A percentile compares a stretch with the other conserved stretches of the same genome.
Conservation (phyloP, 176 grass and related monocot species). For the Aegilops speltoides region DNA sequence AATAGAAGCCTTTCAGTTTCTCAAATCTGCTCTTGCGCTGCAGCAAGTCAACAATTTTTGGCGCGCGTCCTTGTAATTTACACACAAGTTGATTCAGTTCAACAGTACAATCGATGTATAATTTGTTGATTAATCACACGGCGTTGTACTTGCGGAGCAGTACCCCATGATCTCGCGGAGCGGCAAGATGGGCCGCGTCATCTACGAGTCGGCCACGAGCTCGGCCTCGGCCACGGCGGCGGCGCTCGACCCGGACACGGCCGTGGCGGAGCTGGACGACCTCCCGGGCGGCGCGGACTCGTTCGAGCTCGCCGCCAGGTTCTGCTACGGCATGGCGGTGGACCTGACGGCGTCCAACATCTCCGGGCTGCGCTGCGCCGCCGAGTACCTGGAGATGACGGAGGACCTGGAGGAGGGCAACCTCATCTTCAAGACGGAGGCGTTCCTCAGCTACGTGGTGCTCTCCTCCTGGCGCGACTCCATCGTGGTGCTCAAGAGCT, state of each 20-base stretch:
- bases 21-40: background rate
- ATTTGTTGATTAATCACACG: background rate
- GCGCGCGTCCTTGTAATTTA: background rate
- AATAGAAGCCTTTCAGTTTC: background rate
- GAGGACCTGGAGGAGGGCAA: constrained; percentile 99
- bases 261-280: constrained; percentile 56
- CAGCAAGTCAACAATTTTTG: background rate
- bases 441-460: constrained; percentile 97
- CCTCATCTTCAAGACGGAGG: constrained; percentile 98
- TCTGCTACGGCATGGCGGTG: constrained; percentile 95
- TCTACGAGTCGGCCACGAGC: constrained; percentile 53
- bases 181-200: constrained; percentile 72
- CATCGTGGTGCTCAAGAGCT: constrained; percentile 89
- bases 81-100: background rate
- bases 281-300: constrained; percentile 64
- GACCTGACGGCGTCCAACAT: constrained; percentile 91
- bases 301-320: constrained; percentile 88
- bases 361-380: constrained; percentile 83
- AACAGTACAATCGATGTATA: background rate
- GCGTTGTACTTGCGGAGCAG: constrained; percentile 12
- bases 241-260: constrained; percentile 29
- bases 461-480: constrained; percentile 95
- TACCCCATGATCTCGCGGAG: constrained; percentile 92
- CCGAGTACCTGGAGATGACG: constrained; percentile 98
- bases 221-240: background rate